Conservation (phyloP, 371 early-diverging fungal genomes). For the Mortierella polycephala region DNA sequence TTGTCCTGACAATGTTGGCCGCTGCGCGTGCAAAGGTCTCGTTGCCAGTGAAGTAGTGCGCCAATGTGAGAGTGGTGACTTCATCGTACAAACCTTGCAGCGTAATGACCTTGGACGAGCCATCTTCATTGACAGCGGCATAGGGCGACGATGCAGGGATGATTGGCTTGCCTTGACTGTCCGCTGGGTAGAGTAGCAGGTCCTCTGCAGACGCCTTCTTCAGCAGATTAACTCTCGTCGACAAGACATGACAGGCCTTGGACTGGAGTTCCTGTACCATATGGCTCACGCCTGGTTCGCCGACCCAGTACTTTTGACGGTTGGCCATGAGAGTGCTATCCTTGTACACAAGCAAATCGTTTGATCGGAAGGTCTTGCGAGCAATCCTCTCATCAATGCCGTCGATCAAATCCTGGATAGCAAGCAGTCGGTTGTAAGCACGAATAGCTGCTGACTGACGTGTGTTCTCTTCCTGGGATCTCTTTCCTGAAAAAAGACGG, state of each 20-base stretch:
- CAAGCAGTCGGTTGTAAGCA: slow-evolving; percentile 72
- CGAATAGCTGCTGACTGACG: slow-evolving; percentile 72
- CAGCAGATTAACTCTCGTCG: slow-evolving; percentile 31
- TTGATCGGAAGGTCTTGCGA: slow-evolving; percentile 64
- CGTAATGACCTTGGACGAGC: slow-evolving; percentile 44
- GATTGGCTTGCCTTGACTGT: slow-evolving; percentile 43
- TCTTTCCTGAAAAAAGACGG: slow-evolving; percentile 73
- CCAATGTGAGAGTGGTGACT: slow-evolving; percentile 69
- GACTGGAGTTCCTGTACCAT: slow-evolving; percentile 58
- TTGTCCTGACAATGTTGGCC: slow-evolving; percentile 70
- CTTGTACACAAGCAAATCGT: slow-evolving; percentile 67
- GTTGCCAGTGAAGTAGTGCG: slow-evolving; percentile 68
- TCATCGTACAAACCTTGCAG: slow-evolving; percentile 61
- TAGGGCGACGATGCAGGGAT: slow-evolving; percentile 19
- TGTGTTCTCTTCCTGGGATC: slow-evolving; percentile 73
- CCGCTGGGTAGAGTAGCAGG: slow-evolving; percentile 40
- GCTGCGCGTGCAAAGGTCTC: slow-evolving; percentile 69
- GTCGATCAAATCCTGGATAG: slow-evolving; percentile 73
- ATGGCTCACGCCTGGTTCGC: slow-evolving; percentile 55
- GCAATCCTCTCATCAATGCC: slow-evolving; percentile 74
- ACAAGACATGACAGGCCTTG: slow-evolving; percentile 59
- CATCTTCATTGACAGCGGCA: slow-evolving; percentile 24
- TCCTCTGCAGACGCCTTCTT: slow-evolving; percentile 55
- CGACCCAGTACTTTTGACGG: slow-evolving; percentile 70
- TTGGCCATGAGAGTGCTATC: slow-evolving; percentile 62